Evolutionary conservation across 768 basidiomycete genomes (phyloP), one percentile per base, ranked within the genome.

Genomic region (Tephrocybe sp.): DNA sequence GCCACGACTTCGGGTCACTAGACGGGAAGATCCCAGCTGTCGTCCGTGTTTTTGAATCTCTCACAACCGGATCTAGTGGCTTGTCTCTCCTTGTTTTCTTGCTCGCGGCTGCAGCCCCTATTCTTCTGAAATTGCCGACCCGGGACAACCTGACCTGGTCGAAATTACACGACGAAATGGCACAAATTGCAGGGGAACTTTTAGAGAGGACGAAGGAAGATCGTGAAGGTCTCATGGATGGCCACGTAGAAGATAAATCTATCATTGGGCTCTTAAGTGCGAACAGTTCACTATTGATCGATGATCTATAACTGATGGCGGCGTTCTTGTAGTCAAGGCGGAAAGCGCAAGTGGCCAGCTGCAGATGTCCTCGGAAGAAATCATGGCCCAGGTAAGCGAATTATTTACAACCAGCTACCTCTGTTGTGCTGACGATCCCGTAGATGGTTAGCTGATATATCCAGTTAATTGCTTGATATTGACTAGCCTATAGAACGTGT

Each of bases 1-100:
- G 77, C 4, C 76, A 83, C 54, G 68, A 81, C 56, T 84, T 84
- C 52, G 72, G 73, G 12, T 62, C 76, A 0, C 67, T 83, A 4
- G 72, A 77, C 12, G 80, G 80, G 4, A 70, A 76, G 47, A 61
- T 59, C 23, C 67, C 75, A 3, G 53, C 66, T 2, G 68, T 82
- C 15, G 64, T 69, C 2, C 65, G 72, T 4, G 64, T 68, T 1
- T 76, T 79, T 23, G 70, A 73, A 13, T 16, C 48, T 18, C 13
- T 56, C 36, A 59, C 65, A 0, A 68, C 75, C 38, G 63, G 64
- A 4, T 58, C 42, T 23, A 62, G 64, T 4, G 36, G 64, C 4
- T 24, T 72, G 40, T 65, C 66, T n/a, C 51, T 55, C 12, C 45
- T 67, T 8, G 49, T 71, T 3, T 61, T 71, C 44, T 58, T 80